Conservation (phyloP, 2,329 filamentous ascomycete genomes). For the Teratosphaeria viscida region DNA sequence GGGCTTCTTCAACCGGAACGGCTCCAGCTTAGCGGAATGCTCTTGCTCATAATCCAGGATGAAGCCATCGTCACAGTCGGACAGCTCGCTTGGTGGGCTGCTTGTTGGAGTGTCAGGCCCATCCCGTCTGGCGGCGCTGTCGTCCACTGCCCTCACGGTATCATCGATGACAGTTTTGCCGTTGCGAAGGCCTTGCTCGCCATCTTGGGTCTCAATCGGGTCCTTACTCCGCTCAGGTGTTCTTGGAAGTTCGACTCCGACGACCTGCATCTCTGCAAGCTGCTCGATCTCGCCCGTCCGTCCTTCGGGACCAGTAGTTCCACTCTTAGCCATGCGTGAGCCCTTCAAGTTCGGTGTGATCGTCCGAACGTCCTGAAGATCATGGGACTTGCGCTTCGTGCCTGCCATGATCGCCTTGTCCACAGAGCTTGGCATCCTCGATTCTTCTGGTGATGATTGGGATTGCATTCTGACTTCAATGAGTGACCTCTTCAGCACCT, state of each 20-base stretch:
- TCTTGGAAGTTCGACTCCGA: background rate
- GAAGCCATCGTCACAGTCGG: background rate
- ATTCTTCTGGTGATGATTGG: background rate
- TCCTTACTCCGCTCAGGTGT: background rate
- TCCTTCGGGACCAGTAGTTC: background rate
- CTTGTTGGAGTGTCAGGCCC: background rate
- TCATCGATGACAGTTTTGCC: background rate
- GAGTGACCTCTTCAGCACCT: background rate
- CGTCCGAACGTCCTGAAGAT: background rate
- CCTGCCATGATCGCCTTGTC: background rate
- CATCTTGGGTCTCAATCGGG: background rate
- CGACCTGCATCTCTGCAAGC: background rate
- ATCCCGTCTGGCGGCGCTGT: background rate
- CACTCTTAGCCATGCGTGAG: background rate
- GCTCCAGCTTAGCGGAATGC: background rate
- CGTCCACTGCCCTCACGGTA: background rate
- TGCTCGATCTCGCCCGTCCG: background rate
- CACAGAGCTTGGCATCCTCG: background rate
- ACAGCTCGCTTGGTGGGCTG: background rate
- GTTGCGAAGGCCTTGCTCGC: background rate
- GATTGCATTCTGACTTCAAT: background rate
- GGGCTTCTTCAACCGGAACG: background rate
- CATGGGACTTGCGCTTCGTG: background rate
- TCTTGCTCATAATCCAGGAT: background rate
- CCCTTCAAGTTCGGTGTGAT: background rate